Evolutionary conservation across 345 rosid genomes (phyloP).

Genomic region (Pugionium dolabratum): DNA sequence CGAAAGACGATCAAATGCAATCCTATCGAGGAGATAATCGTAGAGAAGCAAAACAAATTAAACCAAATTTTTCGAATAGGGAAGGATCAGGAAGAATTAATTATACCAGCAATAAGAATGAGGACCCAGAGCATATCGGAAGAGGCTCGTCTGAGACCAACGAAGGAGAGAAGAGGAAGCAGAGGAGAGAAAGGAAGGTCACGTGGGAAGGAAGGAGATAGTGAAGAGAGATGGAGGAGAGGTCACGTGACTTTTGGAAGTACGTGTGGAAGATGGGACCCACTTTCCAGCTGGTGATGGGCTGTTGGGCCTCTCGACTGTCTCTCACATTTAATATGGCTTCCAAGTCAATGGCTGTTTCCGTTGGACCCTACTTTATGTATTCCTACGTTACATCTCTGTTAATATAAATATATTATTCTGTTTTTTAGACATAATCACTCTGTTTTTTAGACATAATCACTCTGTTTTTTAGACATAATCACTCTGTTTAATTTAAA

Average conservation of each 20-base stretch:
- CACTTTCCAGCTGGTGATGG: conserved; percentile 41
- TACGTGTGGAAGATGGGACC: conserved; percentile 36
- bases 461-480: too few relatives aligned
- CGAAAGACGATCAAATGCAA: conserved; percentile 26
- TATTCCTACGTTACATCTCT: conserved; percentile 8
- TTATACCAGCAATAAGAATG: conserved; percentile 31
- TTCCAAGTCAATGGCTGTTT: conserved; percentile 38
- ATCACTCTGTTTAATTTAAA: too few relatives aligned
- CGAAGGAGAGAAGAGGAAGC: conserved; percentile 12
- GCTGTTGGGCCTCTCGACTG: conserved; percentile 45
- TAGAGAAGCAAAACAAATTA: background rate
- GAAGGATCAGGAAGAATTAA: conserved; percentile 32
- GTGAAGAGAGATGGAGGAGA: conserved; percentile 33
- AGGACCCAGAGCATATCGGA: conserved; percentile 39
- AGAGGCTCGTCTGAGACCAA: conserved; percentile 11
- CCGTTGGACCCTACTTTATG: conserved; percentile 40
- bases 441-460: too few relatives aligned
- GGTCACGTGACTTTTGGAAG: conserved; percentile 42
- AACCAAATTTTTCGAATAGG: background rate
- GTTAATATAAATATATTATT: too few relatives aligned
- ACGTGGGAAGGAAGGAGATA: conserved; percentile 39
- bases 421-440: too few relatives aligned
- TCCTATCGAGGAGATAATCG: background rate
- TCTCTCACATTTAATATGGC: conserved; percentile 22
- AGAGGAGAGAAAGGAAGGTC: conserved; percentile 30